These are phyloP conservation scores for Aspergillus hancockii DNA, from an alignment of 495 filamentous ascomycete species.

Conservation along the genomic window DNA sequence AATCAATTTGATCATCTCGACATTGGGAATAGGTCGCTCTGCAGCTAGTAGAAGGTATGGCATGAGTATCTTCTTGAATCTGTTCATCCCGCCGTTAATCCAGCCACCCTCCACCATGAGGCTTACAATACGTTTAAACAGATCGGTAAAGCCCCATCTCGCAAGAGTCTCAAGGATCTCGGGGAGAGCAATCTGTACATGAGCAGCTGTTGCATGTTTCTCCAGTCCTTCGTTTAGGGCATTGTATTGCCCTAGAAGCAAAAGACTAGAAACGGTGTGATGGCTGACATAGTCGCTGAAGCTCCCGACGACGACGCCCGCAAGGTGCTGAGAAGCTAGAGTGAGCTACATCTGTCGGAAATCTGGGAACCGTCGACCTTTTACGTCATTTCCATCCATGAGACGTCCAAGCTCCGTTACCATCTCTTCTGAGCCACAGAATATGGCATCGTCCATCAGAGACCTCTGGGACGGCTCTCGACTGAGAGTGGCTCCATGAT, in stretches of 20 bases:
- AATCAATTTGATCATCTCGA: constrained; percentile 41
- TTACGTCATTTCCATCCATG: too few species aligned
- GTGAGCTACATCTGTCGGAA: too few species aligned
- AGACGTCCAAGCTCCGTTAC: too few species aligned
- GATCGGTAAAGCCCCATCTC: constrained; percentile 22
- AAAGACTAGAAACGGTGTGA: constrained; percentile 5
- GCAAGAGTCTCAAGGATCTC: constrained; percentile 17
- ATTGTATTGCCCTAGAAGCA: constrained; percentile 11
- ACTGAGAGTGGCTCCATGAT: neutral
- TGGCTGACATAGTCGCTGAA: constrained; percentile 8
- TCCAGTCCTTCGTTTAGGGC: constrained; percentile 18
- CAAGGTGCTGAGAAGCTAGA: constrained; percentile 16
- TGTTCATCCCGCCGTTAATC: constrained; percentile 15
- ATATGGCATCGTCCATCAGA: constrained; percentile 8
- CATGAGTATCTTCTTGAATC: constrained; percentile 5
- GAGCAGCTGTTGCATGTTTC: neutral
- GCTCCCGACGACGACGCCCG: constrained; percentile 3
- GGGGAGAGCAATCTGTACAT: constrained; percentile 1
- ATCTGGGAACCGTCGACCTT: too few species aligned
- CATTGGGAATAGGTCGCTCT: constrained; percentile 37
- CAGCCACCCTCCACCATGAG: constrained; percentile 11
- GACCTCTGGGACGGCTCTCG: neutral
- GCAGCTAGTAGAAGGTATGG: constrained; percentile 34
- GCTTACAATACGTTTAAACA: constrained; percentile 22
- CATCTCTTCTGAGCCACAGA: too few species aligned